phyloP scores from a whole-genome alignment of 2,329 filamentous ascomycete genomes.

The Penicillium fuscoglaucum region DNA sequence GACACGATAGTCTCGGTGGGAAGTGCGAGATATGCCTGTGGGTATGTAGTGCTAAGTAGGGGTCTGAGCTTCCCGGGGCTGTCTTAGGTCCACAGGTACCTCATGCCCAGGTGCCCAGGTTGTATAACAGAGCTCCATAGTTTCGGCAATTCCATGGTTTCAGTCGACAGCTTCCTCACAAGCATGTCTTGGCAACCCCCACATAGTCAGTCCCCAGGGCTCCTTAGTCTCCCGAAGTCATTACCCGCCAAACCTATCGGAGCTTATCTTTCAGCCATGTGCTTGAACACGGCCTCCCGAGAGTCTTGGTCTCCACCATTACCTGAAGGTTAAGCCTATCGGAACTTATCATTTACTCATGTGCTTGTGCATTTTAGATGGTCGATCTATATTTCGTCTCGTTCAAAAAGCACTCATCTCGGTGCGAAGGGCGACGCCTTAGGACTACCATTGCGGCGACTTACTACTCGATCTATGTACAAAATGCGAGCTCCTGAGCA shows the following conservation, averaged over 20 bases:
- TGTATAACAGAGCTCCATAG: background rate
- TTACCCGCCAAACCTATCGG: too few relatives aligned
- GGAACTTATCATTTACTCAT: background rate
- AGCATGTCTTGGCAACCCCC: too few relatives aligned
- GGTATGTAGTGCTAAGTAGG: too few relatives aligned
- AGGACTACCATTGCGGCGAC: background rate
- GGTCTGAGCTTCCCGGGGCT: background rate
- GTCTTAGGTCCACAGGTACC: too few relatives aligned
- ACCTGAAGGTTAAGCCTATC: background rate
- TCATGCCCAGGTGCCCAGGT: too few relatives aligned
- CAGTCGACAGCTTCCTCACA: too few relatives aligned
- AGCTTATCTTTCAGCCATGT: background rate
- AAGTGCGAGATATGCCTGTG: too few relatives aligned
- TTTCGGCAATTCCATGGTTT: background rate
- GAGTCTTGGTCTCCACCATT: background rate
- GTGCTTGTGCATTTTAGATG: background rate
- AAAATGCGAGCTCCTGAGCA: background rate
- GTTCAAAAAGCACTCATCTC: background rate
- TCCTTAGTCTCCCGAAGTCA: too few relatives aligned
- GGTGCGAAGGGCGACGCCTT: conserved; percentile 16
- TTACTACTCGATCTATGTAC: background rate
- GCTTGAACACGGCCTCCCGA: background rate
- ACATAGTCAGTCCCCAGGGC: too few relatives aligned
- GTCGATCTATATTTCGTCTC: too few relatives aligned
- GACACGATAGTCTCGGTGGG: background rate